A percentile compares a stretch with the other conserved stretches of the same genome.
Evolutionary conservation across 768 basidiomycete species (phyloP).

Genomic region (Phaeolepiota aurea): DNA sequence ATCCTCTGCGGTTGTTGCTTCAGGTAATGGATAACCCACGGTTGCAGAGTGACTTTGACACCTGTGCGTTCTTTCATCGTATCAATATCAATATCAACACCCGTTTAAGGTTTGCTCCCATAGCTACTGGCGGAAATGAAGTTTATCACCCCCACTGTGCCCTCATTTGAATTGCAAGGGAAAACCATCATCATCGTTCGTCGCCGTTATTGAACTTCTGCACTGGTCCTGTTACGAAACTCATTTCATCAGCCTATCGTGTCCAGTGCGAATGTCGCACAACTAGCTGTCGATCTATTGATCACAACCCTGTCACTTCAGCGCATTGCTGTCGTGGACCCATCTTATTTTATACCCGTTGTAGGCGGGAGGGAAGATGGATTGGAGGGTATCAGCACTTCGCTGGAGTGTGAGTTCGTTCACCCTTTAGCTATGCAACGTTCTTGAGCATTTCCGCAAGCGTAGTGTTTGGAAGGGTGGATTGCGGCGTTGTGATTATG

Average conservation of each 20-base stretch:
- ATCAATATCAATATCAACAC: too few species aligned
- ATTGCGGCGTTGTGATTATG: slow-evolving; percentile 45
- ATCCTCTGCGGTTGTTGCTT: too few species aligned
- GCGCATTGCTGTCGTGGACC: slow-evolving; percentile 56
- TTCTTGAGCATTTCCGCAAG: background rate
- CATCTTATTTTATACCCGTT: slow-evolving; percentile 58
- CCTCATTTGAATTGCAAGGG: slow-evolving; percentile 18
- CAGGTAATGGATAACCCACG: too few species aligned
- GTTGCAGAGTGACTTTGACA: too few species aligned
- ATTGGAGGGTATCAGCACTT: slow-evolving; percentile 54
- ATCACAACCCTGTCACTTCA: slow-evolving; percentile 56
- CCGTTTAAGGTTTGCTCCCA: too few species aligned
- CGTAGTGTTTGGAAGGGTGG: slow-evolving; percentile 57
- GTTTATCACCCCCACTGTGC: slow-evolving; percentile 23
- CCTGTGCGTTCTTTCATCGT: too few species aligned
- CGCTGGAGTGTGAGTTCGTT: slow-evolving; percentile 58
- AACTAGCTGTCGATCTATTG: slow-evolving; percentile 69
- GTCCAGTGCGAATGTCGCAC: slow-evolving; percentile 75
- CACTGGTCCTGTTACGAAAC: slow-evolving; percentile 6
- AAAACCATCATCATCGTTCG: slow-evolving; percentile 39
- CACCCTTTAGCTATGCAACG: background rate
- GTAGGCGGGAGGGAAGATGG: slow-evolving; percentile 64
- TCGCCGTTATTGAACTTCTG: slow-evolving; percentile 8
- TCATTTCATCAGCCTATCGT: slow-evolving; percentile 48
- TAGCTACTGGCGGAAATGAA: too few species aligned